A percentile compares a stretch with the other conserved stretches of the same genome.
Conservation (phyloP, 2,329 filamentous ascomycete species). For the Botryotinia narcissicola region DNA sequence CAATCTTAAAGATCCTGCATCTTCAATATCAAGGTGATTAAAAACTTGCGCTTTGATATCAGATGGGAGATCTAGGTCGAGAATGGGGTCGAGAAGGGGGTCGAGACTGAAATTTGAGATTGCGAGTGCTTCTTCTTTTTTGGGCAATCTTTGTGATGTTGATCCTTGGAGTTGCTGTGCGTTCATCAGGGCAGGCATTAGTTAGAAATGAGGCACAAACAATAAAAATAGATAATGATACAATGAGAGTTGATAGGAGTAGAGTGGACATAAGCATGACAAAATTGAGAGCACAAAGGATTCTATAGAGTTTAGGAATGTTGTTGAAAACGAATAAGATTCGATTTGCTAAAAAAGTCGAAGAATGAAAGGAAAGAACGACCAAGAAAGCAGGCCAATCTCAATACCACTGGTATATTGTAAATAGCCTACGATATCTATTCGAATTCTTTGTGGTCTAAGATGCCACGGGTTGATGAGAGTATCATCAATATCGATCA, state of each 20-base stretch:
- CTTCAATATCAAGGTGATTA: background rate
- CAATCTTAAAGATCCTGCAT: conserved; percentile 9
- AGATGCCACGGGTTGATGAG: background rate
- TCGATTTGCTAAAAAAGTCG: background rate
- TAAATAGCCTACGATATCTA: background rate
- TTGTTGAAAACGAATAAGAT: background rate
- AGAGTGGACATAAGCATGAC: background rate
- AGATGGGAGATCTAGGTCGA: background rate
- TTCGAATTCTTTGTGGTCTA: too few relatives aligned
- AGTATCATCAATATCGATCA: background rate
- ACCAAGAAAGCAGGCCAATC: background rate
- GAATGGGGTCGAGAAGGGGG: too few relatives aligned
- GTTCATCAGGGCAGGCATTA: conserved; percentile 7
- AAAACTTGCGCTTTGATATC: conserved; percentile 15
- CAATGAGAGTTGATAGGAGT: background rate
- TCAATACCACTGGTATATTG: conserved; percentile 1
- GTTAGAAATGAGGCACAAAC: conserved; percentile 5
- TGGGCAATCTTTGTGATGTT: background rate
- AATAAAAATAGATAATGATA: background rate
- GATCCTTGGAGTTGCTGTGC: background rate
- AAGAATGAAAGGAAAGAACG: background rate
- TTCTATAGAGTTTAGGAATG: background rate
- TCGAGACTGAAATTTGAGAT: background rate
- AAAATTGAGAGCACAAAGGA: background rate
- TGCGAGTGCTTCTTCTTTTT: background rate